Evolutionary conservation across 306 rosid genomes (phyloP).

Genomic region (Ceratonia siliqua): DNA sequence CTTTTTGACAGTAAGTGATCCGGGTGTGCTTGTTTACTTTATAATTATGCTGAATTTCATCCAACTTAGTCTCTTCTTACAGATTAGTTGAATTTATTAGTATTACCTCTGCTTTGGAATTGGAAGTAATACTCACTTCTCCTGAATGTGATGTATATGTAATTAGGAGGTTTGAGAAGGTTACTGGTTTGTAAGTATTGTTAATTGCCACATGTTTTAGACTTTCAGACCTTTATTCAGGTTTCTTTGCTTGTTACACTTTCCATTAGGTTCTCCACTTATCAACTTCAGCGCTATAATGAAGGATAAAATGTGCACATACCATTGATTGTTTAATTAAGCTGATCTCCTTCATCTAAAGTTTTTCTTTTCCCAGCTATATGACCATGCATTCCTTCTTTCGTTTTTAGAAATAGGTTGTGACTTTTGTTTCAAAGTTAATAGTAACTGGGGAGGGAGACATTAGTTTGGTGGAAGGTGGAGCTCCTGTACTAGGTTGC

Average conservation of each 20-base stretch:
- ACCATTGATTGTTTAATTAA: constrained; percentile 1
- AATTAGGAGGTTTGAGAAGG: constrained; percentile 6
- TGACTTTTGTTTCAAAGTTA: neutral
- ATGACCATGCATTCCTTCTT: neutral
- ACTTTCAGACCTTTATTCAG: neutral
- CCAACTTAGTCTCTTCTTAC: neutral
- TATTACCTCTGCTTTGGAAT: constrained; percentile 5
- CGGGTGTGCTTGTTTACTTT: neutral
- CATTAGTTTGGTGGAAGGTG: neutral
- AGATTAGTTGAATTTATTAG: neutral
- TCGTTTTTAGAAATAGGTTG: constrained; percentile 10
- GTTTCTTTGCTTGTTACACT: neutral
- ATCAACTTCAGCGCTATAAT: neutral
- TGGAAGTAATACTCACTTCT: constrained; percentile 14
- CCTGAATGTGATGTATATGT: neutral
- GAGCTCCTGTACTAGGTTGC: neutral
- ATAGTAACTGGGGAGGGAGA: neutral
- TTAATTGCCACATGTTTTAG: neutral
- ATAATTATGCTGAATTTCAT: constrained; percentile 12
- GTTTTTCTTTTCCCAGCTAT: neutral
- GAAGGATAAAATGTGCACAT: neutral
- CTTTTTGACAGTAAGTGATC: constrained; percentile 18
- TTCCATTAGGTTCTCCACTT: neutral
- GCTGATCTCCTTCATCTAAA: neutral
- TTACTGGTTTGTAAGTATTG: neutral